Conservation (phyloP, 768 basidiomycete genomes). For the Gymnopilus junonius region DNA sequence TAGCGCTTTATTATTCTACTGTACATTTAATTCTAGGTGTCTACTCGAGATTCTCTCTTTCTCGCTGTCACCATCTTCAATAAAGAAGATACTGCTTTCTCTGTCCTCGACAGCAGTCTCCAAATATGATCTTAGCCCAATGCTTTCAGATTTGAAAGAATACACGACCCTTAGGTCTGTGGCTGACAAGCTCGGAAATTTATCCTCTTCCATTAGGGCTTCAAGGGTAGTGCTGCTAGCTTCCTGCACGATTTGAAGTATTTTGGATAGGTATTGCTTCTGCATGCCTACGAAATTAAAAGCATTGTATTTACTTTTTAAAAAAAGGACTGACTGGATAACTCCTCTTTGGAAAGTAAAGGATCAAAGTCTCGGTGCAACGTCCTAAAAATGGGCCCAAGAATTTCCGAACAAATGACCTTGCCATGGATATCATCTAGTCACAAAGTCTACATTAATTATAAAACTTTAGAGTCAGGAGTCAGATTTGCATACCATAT, state of each 20-base stretch:
- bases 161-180: neutral
- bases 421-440: constrained; percentile 7
- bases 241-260: constrained; percentile 1
- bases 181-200: neutral
- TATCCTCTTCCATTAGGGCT: neutral
- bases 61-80: neutral
- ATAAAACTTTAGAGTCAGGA: too few relatives aligned
- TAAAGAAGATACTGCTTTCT: constrained; percentile 5
- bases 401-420: neutral
- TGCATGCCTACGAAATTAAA: neutral
- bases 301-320: too few relatives aligned
- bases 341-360: neutral
- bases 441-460: too few relatives aligned
- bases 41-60: neutral
- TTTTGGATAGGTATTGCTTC: neutral
- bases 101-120: neutral
- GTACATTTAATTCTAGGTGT: neutral
- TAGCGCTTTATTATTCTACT: neutral
- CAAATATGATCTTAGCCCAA: too few relatives aligned
- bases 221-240: neutral
- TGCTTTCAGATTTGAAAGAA: neutral
- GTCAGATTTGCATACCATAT: constrained; percentile 8
- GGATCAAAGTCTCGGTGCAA: neutral
- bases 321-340: neutral
- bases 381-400: neutral